phyloP scores from a whole-genome alignment of 1,139 yeast genomes.

The Magnusiomyces ingens region DNA sequence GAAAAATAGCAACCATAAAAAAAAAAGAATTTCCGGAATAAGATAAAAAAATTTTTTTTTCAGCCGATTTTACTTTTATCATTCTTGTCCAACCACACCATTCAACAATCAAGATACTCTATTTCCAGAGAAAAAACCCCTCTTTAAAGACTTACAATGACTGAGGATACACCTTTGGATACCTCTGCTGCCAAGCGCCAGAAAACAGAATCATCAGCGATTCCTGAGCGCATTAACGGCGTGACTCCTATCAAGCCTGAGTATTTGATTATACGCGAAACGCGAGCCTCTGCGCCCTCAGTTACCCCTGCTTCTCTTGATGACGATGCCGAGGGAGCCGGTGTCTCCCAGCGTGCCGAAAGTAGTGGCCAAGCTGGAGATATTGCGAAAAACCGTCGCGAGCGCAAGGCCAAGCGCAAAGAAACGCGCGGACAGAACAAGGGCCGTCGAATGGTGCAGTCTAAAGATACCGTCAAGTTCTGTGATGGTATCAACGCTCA shows the following conservation, averaged over 20 bases:
- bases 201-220: constrained; percentile 3
- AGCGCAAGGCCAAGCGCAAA: constrained; percentile 40
- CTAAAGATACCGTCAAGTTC: constrained; percentile 55
- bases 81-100: background rate
- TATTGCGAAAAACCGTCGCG: constrained; percentile 29
- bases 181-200: constrained; percentile 8
- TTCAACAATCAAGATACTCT: background rate
- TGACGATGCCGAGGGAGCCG: constrained; percentile 47
- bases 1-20: background rate
- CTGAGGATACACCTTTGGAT: constrained; percentile 5
- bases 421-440: constrained; percentile 82
- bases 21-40: background rate
- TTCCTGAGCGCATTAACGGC: constrained; percentile 33
- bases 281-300: constrained; percentile 14
- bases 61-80: background rate
- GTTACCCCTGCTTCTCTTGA: constrained; percentile 27
- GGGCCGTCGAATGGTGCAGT: constrained; percentile 70
- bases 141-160: constrained; percentile 1
- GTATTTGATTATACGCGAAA: constrained; percentile 28
- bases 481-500: constrained; percentile 51
- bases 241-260: constrained; percentile 63
- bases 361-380: constrained; percentile 41
- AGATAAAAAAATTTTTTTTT: background rate
- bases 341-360: constrained; percentile 35
- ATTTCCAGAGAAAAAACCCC: background rate